Percentiles rank a stretch among this genome's conserved stretches.
Conservation (phyloP, 176 grass and related monocot genomes). For the Leersia perrieri region DNA sequence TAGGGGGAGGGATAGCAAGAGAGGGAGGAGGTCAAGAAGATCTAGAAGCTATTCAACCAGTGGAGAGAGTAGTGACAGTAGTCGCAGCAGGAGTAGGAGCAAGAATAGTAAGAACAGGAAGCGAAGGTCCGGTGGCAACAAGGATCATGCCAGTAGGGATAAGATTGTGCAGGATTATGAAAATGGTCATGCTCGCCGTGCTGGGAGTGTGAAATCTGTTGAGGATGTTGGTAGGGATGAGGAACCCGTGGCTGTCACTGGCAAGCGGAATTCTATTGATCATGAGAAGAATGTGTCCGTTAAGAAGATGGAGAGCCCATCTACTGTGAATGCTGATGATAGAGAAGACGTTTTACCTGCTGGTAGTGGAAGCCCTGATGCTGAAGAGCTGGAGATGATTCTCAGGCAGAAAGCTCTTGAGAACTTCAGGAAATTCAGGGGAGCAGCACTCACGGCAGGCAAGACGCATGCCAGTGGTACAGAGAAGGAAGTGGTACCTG, state of each 20-base stretch:
- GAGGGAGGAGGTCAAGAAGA: slow-evolving; percentile 19
- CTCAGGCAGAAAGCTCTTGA: slow-evolving; percentile 86
- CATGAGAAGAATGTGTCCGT: slow-evolving; percentile 25
- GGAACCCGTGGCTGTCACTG: not conserved
- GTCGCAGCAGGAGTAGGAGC: slow-evolving; percentile 41
- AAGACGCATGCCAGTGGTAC: slow-evolving; percentile 29
- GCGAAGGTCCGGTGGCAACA: not conserved
- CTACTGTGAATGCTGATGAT: slow-evolving; percentile 25
- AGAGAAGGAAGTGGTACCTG: slow-evolving; percentile 17
- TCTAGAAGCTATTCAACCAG: slow-evolving; percentile 41
- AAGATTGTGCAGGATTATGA: slow-evolving; percentile 41
- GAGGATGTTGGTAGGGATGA: not conserved
- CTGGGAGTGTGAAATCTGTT: not conserved
- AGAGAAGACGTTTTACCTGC: slow-evolving; percentile 24
- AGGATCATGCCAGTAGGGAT: slow-evolving; percentile 32
- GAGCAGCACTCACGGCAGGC: slow-evolving; percentile 1
- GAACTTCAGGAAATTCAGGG: slow-evolving; percentile 81
- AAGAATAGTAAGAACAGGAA: slow-evolving; percentile 33
- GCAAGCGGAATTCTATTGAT: not conserved
- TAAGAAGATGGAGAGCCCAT: slow-evolving; percentile 8
- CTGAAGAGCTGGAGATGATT: slow-evolving; percentile 68
- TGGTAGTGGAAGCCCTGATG: slow-evolving; percentile 25
- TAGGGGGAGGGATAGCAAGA: slow-evolving; percentile 44
- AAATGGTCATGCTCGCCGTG: slow-evolving; percentile 1
- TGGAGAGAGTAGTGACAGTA: slow-evolving; percentile 36